phyloP scores from a whole-genome alignment of 306 rosid species.

The Begonia loranthoides region DNA sequence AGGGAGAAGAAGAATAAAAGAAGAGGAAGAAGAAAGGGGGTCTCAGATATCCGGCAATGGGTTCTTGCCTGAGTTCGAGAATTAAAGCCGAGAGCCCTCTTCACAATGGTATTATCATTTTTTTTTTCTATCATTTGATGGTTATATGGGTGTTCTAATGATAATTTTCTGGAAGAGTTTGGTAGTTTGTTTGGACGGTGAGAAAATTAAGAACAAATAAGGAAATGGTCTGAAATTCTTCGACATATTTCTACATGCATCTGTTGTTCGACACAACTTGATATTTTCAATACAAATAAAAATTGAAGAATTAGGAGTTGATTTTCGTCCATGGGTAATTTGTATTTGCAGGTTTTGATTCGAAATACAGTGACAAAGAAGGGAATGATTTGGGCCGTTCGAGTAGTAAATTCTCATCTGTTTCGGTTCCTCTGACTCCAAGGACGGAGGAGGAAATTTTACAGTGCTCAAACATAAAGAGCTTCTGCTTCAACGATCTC shows the following conservation, averaged over 20 bases:
- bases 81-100: conserved; percentile 93
- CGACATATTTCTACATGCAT: too few relatives aligned
- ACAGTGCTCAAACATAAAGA: conserved; percentile 66
- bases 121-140: background rate
- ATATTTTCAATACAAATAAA: too few relatives aligned
- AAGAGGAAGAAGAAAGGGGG: too few relatives aligned
- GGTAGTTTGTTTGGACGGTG: background rate
- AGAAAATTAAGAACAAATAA: background rate
- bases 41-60: conserved; percentile 35
- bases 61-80: conserved; percentile 70
- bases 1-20: conserved; percentile 2
- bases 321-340: too few relatives aligned
- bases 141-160: background rate
- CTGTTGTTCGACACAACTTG: too few relatives aligned
- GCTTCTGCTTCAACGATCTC: conserved; percentile 57
- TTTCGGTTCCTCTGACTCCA: conserved; percentile 57
- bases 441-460: conserved; percentile 86
- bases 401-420: conserved; percentile 39
- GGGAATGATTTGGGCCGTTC: conserved; percentile 20
- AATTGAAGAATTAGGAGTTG: too few relatives aligned
- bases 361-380: conserved; percentile 20
- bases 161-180: background rate
- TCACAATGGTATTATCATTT: conserved; percentile 41
- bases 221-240: too few relatives aligned
- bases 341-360: conserved; percentile 30